phyloP scores from a whole-genome alignment of 495 filamentous ascomycete species.

The Podospora australis region DNA sequence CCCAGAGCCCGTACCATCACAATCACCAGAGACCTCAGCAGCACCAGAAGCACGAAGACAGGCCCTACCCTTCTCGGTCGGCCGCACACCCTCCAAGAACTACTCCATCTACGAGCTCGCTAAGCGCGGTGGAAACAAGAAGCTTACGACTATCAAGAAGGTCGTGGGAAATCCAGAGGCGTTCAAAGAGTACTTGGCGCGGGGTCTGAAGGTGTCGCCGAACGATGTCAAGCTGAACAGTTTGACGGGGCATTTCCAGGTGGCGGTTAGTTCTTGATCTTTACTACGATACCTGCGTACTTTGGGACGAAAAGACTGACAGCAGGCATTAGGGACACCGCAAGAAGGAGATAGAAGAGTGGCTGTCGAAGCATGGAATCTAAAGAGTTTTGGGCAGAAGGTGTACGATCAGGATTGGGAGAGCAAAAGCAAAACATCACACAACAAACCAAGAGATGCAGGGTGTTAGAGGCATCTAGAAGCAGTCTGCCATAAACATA shows the following conservation, averaged over 20 bases:
- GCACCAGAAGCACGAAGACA: background rate
- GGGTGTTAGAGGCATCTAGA: too few relatives aligned
- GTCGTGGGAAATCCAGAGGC: conserved; percentile 62
- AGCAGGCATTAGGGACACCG: conserved; percentile 10
- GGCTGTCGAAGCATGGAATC: conserved; percentile 6
- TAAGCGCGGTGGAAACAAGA: conserved; percentile 72
- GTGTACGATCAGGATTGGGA: too few relatives aligned
- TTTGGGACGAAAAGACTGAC: too few relatives aligned
- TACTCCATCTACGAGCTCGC: conserved; percentile 70
- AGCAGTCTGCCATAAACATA: too few relatives aligned
- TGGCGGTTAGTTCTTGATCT: conserved; percentile 45
- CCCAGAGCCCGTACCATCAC: background rate
- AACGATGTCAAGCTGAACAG: conserved; percentile 49
- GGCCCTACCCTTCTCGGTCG: conserved; percentile 59
- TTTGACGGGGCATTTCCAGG: conserved; percentile 56
- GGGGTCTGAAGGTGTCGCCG: conserved; percentile 36
- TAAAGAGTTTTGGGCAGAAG: background rate
- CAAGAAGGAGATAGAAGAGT: conserved; percentile 5
- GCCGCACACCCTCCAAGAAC: conserved; percentile 62
- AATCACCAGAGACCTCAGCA: background rate
- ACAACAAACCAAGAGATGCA: too few relatives aligned
- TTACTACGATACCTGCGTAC: background rate
- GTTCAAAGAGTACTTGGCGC: conserved; percentile 44
- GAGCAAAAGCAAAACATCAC: too few relatives aligned
- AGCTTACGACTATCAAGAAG: conserved; percentile 69